Evolutionary conservation across 2,329 filamentous ascomycete genomes (phyloP).

Genomic region (Arthrobotrys pseudoclavata): DNA sequence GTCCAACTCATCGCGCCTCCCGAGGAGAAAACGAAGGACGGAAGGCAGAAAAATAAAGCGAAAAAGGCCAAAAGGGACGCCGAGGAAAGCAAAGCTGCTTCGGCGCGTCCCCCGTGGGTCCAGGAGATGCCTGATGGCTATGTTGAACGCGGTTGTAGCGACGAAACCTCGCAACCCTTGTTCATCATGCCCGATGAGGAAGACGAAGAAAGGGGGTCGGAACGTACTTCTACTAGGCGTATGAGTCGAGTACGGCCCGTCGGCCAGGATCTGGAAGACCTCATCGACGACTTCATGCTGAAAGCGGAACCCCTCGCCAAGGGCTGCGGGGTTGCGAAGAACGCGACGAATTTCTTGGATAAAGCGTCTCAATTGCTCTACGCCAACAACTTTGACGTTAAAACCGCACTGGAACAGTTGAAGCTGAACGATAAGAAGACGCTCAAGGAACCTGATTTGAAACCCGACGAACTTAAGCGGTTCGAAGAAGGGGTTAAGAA

Average conservation of each 20-base stretch:
- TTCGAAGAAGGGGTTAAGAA: slow-evolving; percentile 93
- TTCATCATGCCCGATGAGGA: slow-evolving; percentile 74
- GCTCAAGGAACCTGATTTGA: slow-evolving; percentile 87
- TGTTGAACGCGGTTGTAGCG: slow-evolving; percentile 84
- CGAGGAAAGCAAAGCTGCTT: slow-evolving; percentile 83
- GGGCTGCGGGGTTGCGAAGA: slow-evolving; percentile 76
- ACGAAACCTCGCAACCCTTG: slow-evolving; percentile 76
- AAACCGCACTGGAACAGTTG: slow-evolving; percentile 79
- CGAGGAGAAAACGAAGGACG: slow-evolving; percentile 82
- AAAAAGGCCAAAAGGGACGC: slow-evolving; percentile 83
- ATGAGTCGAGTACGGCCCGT: slow-evolving; percentile 44
- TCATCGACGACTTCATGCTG: slow-evolving; percentile 82
- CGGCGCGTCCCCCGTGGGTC: slow-evolving; percentile 88
- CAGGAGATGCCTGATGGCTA: slow-evolving; percentile 92
- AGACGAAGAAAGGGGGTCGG: slow-evolving; percentile 66
- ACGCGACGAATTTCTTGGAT: slow-evolving; percentile 88
- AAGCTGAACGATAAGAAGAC: slow-evolving; percentile 76
- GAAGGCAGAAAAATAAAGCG: slow-evolving; percentile 78
- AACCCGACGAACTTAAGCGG: slow-evolving; percentile 82
- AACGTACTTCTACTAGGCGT: slow-evolving; percentile 49
- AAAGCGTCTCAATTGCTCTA: slow-evolving; percentile 82
- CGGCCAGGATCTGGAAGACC: slow-evolving; percentile 70
- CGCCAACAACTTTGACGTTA: slow-evolving; percentile 77
- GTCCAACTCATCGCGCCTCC: slow-evolving; percentile 91
- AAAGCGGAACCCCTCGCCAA: slow-evolving; percentile 76